These are phyloP conservation scores for Stachybotrys echinatus DNA, from an alignment of 2,329 filamentous ascomycete genomes.

Conservation along the genomic window DNA sequence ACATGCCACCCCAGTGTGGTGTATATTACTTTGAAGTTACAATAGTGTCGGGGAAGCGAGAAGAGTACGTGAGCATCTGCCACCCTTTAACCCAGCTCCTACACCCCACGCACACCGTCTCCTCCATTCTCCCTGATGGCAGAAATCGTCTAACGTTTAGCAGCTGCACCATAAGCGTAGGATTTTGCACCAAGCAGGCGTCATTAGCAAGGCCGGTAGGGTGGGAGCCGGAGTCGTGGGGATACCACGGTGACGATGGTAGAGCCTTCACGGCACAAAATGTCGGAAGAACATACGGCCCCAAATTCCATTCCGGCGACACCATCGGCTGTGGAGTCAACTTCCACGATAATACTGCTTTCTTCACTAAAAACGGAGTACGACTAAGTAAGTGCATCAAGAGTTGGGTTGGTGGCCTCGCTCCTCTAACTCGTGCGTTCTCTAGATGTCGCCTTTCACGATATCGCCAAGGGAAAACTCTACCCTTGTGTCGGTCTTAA, in stretches of 20 bases:
- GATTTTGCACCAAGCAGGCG: constrained; percentile 52
- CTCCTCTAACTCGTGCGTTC: constrained; percentile 14
- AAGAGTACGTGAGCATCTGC: constrained; percentile 58
- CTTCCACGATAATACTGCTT: constrained; percentile 58
- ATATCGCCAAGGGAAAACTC: constrained; percentile 57
- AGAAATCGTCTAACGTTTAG: no score
- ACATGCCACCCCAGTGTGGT: constrained; percentile 84
- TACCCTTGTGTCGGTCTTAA: constrained; percentile 65
- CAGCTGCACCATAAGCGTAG: constrained; percentile 58
- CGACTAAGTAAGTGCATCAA: constrained; percentile 41
- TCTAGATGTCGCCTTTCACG: constrained; percentile 64
- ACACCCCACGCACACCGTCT: no score
- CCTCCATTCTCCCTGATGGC: no score
- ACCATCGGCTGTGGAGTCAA: constrained; percentile 62
- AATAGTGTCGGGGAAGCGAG: constrained; percentile 43
- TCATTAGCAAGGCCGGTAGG: constrained; percentile 53
- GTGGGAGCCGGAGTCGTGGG: constrained; percentile 65
- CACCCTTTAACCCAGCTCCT: background rate
- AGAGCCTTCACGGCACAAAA: constrained; percentile 53
- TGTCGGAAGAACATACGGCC: constrained; percentile 52
- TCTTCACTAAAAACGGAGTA: constrained; percentile 63
- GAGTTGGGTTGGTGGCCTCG: background rate
- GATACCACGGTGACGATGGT: constrained; percentile 65
- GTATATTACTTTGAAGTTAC: constrained; percentile 88
- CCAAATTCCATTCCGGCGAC: constrained; percentile 50